A percentile compares a stretch with the other conserved stretches of the same genome.
Evolutionary conservation across 2,329 filamentous ascomycete species (phyloP).

Genomic region (Monilinia vaccinii-corymbosi): DNA sequence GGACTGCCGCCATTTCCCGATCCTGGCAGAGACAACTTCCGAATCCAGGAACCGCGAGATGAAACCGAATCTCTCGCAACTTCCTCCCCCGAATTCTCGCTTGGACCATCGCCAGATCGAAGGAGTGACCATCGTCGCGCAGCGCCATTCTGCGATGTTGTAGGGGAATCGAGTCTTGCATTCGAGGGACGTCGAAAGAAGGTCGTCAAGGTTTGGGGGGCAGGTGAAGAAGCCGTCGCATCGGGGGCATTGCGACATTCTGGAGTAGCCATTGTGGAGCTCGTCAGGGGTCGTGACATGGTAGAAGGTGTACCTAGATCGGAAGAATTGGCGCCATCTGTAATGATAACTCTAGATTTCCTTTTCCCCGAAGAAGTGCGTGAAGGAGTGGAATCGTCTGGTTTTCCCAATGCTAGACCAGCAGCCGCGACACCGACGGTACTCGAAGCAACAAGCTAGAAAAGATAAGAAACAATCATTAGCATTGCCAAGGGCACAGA

Average conservation of each 20-base stretch:
- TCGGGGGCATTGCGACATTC: conserved; percentile 14
- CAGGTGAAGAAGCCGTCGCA: conserved; percentile 14
- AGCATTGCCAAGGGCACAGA: background rate
- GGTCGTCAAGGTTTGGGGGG: conserved; percentile 11
- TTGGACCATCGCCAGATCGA: conserved; percentile 21
- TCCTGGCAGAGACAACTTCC: conserved; percentile 57
- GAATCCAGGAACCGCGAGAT: conserved; percentile 62
- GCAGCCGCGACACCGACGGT: conserved; percentile 30
- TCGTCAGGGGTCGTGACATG: conserved; percentile 25
- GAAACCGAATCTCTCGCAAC: conserved; percentile 44
- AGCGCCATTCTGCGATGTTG: conserved; percentile 14
- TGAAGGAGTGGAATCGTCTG: conserved; percentile 21
- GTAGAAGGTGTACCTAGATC: conserved; percentile 19
- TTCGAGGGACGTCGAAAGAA: conserved; percentile 13
- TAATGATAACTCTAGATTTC: conserved; percentile 19
- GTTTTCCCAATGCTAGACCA: conserved; percentile 28
- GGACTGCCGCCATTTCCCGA: conserved; percentile 57
- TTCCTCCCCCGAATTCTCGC: conserved; percentile 18
- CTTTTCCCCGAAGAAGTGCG: conserved; percentile 27
- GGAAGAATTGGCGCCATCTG: conserved; percentile 17
- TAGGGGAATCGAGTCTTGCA: conserved; percentile 18
- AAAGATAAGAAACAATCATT: conserved; percentile 12
- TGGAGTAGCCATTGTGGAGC: conserved; percentile 22
- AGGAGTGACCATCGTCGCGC: conserved; percentile 21
- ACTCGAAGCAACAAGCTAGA: conserved; percentile 31